phyloP scores from a whole-genome alignment of 1,139 yeast species.

The Blastobotrys arbuscula region DNA sequence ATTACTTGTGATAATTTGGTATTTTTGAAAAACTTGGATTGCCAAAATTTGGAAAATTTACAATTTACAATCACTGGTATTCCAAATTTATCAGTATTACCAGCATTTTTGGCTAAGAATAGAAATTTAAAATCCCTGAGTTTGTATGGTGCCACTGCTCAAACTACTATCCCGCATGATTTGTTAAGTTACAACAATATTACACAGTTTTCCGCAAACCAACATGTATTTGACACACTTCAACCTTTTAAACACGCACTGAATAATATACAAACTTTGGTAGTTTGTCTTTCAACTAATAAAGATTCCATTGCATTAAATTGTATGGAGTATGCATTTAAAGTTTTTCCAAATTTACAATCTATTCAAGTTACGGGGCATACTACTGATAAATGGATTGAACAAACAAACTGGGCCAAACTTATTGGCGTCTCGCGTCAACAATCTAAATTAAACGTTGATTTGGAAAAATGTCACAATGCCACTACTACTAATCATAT shows the following conservation, averaged over 20 bases:
- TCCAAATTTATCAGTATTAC: not conserved
- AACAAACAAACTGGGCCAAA: constrained; percentile 9
- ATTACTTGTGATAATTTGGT: constrained; percentile 6
- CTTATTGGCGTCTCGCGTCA: constrained; percentile 8
- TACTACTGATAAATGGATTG: constrained; percentile 11
- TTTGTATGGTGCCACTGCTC: constrained; percentile 2
- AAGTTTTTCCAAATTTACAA: constrained; percentile 4
- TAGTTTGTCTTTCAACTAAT: constrained; percentile 8
- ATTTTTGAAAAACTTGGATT: constrained; percentile 2
- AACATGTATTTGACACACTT: constrained; percentile 6
- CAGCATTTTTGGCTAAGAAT: constrained; percentile 7
- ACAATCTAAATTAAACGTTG: not conserved
- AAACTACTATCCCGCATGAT: constrained; percentile 4
- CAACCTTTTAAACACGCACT: constrained; percentile 3
- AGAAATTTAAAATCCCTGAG: not conserved
- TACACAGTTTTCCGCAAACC: constrained; percentile 6
- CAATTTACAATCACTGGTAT: not conserved
- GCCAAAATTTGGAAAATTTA: not conserved
- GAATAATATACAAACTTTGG: not conserved
- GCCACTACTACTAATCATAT: not conserved
- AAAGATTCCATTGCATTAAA: constrained; percentile 9
- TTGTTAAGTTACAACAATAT: constrained; percentile 4
- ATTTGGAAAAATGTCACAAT: constrained; percentile 6
- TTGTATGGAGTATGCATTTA: constrained; percentile 7
- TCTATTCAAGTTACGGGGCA: constrained; percentile 8